These are phyloP conservation scores for Mycena crocata DNA, from an alignment of 768 basidiomycete genomes.

Conservation along the genomic window DNA sequence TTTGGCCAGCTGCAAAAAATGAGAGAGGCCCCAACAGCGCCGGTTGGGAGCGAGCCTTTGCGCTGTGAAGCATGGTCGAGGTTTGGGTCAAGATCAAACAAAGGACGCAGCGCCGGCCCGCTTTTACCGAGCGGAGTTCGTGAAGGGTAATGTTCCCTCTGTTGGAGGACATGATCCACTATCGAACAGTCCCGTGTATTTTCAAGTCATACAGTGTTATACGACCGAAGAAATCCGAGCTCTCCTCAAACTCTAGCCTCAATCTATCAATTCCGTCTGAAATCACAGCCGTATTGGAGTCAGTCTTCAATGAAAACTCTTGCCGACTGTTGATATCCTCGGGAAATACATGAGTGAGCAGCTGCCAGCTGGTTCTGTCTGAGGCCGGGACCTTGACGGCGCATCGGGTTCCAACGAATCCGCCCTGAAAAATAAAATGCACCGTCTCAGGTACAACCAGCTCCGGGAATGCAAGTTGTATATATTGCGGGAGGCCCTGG, in stretches of 20 bases:
- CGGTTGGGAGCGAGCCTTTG: background rate
- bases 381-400: constrained; percentile 54
- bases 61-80: background rate
- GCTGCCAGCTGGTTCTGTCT: constrained; percentile 59
- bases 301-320: constrained; percentile 59
- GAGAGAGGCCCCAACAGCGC: background rate
- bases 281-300: constrained; percentile 28
- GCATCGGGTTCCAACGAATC: constrained; percentile 83
- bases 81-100: no score
- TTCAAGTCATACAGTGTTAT: constrained; percentile 30
- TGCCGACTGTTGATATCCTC: constrained; percentile 85
- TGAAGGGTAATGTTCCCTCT: no score
- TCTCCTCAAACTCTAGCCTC: constrained; percentile 80
- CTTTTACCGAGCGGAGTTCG: no score
- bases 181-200: constrained; percentile 18
- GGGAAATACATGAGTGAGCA: constrained; percentile 71
- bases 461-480: constrained; percentile 70
- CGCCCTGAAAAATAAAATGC: constrained; percentile 84
- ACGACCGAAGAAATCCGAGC: constrained; percentile 89
- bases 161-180: background rate
- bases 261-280: constrained; percentile 56
- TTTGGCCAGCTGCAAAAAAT: constrained; percentile 10
- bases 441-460: constrained; percentile 67
- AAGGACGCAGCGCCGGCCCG: no score
- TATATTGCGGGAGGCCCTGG: constrained; percentile 83